These are phyloP conservation scores for Coemansia aciculifera DNA, from an alignment of 192 early-diverging fungal species.

Conservation along the genomic window DNA sequence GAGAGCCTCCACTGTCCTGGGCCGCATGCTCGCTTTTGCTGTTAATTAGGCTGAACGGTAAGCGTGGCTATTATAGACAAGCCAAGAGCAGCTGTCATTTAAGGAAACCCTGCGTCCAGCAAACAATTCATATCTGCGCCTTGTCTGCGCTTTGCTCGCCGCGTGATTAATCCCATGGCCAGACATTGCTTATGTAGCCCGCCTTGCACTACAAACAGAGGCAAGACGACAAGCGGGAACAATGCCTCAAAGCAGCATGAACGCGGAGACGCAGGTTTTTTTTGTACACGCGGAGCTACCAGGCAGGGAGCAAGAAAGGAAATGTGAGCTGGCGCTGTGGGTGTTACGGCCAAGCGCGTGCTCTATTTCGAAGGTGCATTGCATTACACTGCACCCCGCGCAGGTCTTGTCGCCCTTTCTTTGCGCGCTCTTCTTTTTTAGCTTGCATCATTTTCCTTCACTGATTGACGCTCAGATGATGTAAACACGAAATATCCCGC, in stretches of 20 bases:
- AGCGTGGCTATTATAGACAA: not conserved
- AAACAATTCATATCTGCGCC: slow-evolving; percentile 9
- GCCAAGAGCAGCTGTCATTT: not conserved
- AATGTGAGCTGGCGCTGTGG: not conserved
- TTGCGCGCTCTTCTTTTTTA: not conserved
- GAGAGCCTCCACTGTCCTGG: not conserved
- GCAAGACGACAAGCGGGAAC: not conserved
- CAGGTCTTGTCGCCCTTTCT: slow-evolving; percentile 7
- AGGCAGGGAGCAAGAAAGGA: not conserved
- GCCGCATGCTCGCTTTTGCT: not conserved
- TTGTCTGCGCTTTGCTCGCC: slow-evolving; percentile 5
- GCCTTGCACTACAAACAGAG: not conserved
- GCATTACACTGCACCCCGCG: slow-evolving; percentile 24
- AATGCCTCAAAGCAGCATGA: not conserved
- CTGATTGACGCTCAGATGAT: slow-evolving; percentile 16
- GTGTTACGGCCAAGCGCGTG: slow-evolving; percentile 17
- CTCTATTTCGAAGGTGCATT: slow-evolving; percentile 18
- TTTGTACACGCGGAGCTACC: not conserved
- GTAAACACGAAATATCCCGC: slow-evolving; percentile 13
- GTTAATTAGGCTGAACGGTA: not conserved
- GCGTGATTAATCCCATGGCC: slow-evolving; percentile 8
- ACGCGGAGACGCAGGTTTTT: not conserved
- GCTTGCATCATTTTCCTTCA: slow-evolving; percentile 8
- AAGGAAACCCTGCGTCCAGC: slow-evolving; percentile 5
- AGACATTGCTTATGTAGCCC: not conserved